These are phyloP conservation scores for Cardamine resedifolia DNA, from an alignment of 345 rosid genomes.

Conservation along the genomic window DNA sequence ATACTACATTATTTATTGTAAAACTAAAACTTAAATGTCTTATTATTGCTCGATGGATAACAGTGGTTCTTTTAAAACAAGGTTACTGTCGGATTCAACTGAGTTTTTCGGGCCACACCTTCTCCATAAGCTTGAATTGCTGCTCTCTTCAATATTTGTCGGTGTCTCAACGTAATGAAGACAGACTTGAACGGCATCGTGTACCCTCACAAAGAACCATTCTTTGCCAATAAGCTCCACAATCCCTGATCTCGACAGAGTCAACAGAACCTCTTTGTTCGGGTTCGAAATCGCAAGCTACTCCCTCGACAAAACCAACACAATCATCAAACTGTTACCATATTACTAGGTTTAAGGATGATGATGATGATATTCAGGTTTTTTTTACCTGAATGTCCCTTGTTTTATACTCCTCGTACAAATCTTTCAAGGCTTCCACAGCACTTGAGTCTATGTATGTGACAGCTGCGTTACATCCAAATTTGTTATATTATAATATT, in stretches of 20 bases:
- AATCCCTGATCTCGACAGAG: conserved; percentile 66
- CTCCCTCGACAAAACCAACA: conserved; percentile 6
- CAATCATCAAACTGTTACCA: background rate
- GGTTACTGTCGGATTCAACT: conserved; percentile 49
- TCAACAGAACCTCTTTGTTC: conserved; percentile 66
- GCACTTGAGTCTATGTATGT: conserved; percentile 90
- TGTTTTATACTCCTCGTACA: conserved; percentile 80
- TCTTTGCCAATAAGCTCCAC: conserved; percentile 86
- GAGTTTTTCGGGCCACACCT: conserved; percentile 34
- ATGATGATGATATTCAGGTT: conserved; percentile 1
- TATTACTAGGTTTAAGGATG: background rate
- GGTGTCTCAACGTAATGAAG: conserved; percentile 63
- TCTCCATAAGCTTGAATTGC: conserved; percentile 42
- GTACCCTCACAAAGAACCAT: conserved; percentile 88
- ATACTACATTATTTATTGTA: background rate
- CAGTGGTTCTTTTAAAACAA: conserved; percentile 56
- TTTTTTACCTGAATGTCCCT: conserved; percentile 68
- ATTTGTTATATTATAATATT: background rate
- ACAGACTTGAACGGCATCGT: conserved; percentile 94
- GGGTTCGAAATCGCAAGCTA: conserved; percentile 91
- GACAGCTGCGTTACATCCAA: conserved; percentile 54
- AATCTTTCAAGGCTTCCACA: conserved; percentile 83
- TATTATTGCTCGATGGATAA: conserved; percentile 36
- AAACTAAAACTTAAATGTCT: background rate
- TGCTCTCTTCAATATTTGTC: conserved; percentile 24